Conservation (phyloP, 2,329 filamentous ascomycete genomes). For the Aphanocladium album region DNA sequence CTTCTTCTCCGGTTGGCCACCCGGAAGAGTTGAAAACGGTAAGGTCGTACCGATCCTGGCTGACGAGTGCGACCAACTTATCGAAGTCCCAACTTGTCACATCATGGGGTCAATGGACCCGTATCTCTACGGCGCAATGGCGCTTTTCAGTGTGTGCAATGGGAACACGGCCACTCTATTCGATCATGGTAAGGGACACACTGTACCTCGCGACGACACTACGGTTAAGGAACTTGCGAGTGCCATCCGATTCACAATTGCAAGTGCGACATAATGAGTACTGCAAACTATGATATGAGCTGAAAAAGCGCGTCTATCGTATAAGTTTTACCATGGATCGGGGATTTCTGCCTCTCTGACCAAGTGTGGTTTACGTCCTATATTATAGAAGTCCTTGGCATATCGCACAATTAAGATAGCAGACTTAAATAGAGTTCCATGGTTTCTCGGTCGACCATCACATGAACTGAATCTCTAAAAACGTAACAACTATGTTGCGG, state of each 20-base stretch:
- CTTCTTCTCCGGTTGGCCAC: conserved; percentile 52
- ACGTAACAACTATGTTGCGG: no score
- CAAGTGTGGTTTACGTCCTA: no score
- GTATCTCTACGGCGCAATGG: conserved; percentile 56
- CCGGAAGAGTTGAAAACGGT: conserved; percentile 34
- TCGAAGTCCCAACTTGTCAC: conserved; percentile 49
- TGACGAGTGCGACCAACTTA: conserved; percentile 43
- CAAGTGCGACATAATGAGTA: no score
- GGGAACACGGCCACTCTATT: conserved; percentile 56
- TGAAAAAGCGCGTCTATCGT: no score
- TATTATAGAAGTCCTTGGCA: no score
- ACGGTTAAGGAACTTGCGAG: conserved; percentile 40
- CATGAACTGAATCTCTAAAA: no score
- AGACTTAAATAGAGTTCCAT: no score
- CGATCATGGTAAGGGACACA: conserved; percentile 61
- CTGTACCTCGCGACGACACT: conserved; percentile 48
- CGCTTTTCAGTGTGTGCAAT: conserved; percentile 58
- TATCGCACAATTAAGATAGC: no score
- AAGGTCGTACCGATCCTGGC: conserved; percentile 40
- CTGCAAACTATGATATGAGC: no score
- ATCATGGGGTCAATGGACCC: conserved; percentile 53
- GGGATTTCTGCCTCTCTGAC: no score
- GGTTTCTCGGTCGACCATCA: no score
- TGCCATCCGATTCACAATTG: conserved; percentile 34
- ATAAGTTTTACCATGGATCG: no score